Evolutionary conservation across 768 basidiomycete species (phyloP), one percentile per base, ranked within the genome.

Genomic region (Podaxis sp.): DNA sequence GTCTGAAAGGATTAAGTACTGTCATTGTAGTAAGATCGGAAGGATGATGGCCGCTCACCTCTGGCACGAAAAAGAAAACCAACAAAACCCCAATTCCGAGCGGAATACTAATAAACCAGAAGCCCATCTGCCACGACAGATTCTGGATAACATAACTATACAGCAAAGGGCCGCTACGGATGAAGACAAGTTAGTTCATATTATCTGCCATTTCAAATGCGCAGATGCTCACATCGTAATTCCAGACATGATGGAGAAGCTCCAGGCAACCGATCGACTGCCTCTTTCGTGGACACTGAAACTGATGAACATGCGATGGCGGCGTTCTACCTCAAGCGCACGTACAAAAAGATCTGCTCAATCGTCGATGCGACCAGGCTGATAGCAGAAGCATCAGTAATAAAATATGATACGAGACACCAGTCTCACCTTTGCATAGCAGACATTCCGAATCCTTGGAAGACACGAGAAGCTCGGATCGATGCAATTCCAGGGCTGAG

Each of bases 371-470:
- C 77, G 2, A 79, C 77, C 36, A 80, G 64, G 57, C 78, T 80
- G n/a, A n/a, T 15, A 51, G n/a, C 22, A 11, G 13, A 59, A 58
- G 36, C n/a, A 36, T 38, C 39, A 44, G 15, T 49, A 13, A 48
- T 26, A 42, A 11, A 46, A 33, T 63, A 46, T 51, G 22, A 59
- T 8, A 11, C 26, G 28, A 3, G 12, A 59, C 7, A 17, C 7
- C 13, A n/a, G 2, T 1, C 44, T 26, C 57, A 77, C 79, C 77
- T 77, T 68, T 80, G 78, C 57, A 78, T 59, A 8, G 76, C 76
- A 1, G 77, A 79, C 79, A 79, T 80, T 36, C 79, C 80, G 66
- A 80, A 77, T 4, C 80, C 80, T 68, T 81, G 80, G 67, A 81
- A 81, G 11, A 78, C 72, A 17, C 80, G 73, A 8, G 80, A 77